Conservation (phyloP, 2,329 filamentous ascomycete genomes). For the Cladosporium sp. region DNA sequence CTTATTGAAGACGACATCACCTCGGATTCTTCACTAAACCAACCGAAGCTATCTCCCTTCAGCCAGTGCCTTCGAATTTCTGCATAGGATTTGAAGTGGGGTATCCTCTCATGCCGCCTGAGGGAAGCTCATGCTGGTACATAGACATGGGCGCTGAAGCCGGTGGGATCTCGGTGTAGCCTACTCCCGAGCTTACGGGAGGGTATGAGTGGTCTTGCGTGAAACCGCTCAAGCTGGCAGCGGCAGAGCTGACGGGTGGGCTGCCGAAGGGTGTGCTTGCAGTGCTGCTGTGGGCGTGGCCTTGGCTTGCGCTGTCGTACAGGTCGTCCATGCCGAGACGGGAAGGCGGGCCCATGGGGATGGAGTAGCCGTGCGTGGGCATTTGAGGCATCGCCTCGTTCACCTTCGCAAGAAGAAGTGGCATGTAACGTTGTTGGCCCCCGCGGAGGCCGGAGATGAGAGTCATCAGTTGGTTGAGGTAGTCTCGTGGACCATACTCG, state of each 20-base stretch:
- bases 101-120: not conserved
- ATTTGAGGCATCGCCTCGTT: slow-evolving; percentile 48
- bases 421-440: slow-evolving; percentile 71
- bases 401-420: slow-evolving; percentile 71
- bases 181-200: not conserved
- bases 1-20: not conserved
- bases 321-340: slow-evolving; percentile 24
- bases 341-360: slow-evolving; percentile 24
- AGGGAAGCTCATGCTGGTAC: slow-evolving; percentile 7
- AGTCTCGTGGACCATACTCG: slow-evolving; percentile 64
- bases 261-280: slow-evolving; percentile 27
- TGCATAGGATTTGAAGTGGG: slow-evolving; percentile 11
- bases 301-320: slow-evolving; percentile 25
- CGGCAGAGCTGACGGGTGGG: slow-evolving; percentile 17
- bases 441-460: slow-evolving; percentile 67
- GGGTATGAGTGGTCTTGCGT: slow-evolving; percentile 1
- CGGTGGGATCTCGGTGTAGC: not conserved
- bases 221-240: slow-evolving; percentile 7
- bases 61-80: slow-evolving; percentile 5
- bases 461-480: slow-evolving; percentile 64
- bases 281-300: slow-evolving; percentile 41
- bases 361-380: slow-evolving; percentile 23
- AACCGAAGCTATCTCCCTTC: not conserved
- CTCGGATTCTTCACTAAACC: not conserved
- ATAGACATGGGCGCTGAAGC: slow-evolving; percentile 1